Base-by-base conservation (phyloP, 805 yeast species). In the Blastobotrys muscicola region DNA sequence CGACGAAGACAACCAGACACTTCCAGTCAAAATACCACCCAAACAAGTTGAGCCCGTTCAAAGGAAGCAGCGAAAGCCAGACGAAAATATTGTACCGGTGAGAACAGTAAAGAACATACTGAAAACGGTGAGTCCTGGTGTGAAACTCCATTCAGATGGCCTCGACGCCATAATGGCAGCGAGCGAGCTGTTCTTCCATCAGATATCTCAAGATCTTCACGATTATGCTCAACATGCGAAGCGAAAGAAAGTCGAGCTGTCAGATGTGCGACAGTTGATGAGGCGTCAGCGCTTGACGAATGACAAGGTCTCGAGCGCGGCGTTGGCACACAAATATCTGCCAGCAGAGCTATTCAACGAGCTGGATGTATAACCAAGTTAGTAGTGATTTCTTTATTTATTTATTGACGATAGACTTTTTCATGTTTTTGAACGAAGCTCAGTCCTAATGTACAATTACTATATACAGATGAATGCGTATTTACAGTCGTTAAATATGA, bases 141-240 rank as follows among this genome's bases (percentile, higher is more conserved):
- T 33, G 5, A 36, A 32, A 12, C 30, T 53, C 14, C 42, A 36
- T 13, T 33, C 50, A 10, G 60, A 56, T n/a, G 54, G 59, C 2
- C 9, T 49, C 2, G 47, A 52, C 0, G 48, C 55, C 1, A 16
- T 66, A 2, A 30, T 49, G 5, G 50, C 51, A 2, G 57, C 60
- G 2, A 54, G 66, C 2, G 51, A 58, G 2, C 36, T 36, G 13
- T 67, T 53, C 45, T 55, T 67, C 33, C 56, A 53, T 15, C 62
- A 57, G 32, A 40, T 53, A 2, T 30, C 58, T 1, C 46, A 46
- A 1, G 69, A 62, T 42, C 43, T 67, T 4, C 41, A 45, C 1
- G 59, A 62, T 0, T 67, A 64, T 38, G 53, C 69, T 0, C 48
- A 49, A 1, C 70, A 67, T 45, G 57, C 65, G 1, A 50, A 45